A percentile compares a stretch with the other conserved stretches of the same genome.
Evolutionary conservation across 106 monocot genomes (phyloP).

Genomic region (Triglochin maritima): DNA sequence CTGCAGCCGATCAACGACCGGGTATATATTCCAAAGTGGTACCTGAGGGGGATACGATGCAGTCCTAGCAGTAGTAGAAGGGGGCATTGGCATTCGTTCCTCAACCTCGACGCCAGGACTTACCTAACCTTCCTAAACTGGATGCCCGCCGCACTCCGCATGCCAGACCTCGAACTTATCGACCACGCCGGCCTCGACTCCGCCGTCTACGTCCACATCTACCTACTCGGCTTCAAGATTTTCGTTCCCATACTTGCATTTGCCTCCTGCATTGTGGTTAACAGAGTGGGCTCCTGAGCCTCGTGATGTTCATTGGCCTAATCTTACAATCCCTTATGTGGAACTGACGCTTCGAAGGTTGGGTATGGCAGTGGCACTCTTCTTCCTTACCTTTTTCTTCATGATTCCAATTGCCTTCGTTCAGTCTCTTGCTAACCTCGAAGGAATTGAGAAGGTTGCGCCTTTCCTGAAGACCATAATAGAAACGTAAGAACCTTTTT

Average conservation of each 20-base stretch:
- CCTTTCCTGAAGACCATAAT: constrained; percentile 71
- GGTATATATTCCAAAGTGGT: constrained; percentile 97
- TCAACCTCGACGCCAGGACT: constrained; percentile 49
- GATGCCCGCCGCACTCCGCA: constrained; percentile 88
- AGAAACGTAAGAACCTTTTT: constrained; percentile 40
- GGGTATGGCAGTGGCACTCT: constrained; percentile 55
- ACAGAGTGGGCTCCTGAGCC: constrained; percentile 97
- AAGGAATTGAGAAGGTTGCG: constrained; percentile 52
- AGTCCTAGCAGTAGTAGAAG: constrained; percentile 24
- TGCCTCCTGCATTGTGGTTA: constrained; percentile 57
- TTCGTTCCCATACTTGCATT: constrained; percentile 64
- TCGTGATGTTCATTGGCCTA: constrained; percentile 87
- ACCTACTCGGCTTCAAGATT: constrained; percentile 85
- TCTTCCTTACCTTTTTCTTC: constrained; percentile 85
- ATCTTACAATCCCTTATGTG: constrained; percentile 83
- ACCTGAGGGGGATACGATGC: constrained; percentile 70
- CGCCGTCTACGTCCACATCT: constrained; percentile 69
- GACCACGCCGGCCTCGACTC: constrained; percentile 92
- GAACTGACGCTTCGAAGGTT: constrained; percentile 54
- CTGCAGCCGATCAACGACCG: constrained; percentile 94
- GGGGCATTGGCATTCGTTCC: constrained; percentile 25
- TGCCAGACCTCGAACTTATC: constrained; percentile 87
- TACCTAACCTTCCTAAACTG: constrained; percentile 78
- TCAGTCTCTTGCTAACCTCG: constrained; percentile 86
- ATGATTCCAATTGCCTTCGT: constrained; percentile 90